Evolutionary conservation across 202 grass and related monocot genomes (phyloP).

Genomic region (Carex arenaria): DNA sequence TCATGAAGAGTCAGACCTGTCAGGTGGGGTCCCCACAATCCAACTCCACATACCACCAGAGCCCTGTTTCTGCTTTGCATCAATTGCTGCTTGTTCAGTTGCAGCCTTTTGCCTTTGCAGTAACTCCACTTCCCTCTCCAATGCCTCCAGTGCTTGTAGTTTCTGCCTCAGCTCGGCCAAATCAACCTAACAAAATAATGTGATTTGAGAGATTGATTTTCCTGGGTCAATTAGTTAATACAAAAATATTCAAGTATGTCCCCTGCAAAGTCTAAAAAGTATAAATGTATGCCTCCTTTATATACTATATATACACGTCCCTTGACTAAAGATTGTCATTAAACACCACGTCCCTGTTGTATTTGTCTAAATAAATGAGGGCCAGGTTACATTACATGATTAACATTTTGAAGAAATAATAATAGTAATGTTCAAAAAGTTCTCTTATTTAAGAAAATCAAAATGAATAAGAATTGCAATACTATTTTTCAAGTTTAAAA

Average conservation of each 20-base stretch:
- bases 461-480: not conserved
- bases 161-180: conserved; percentile 90
- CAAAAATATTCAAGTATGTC: not conserved
- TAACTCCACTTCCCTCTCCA: conserved; percentile 84
- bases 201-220: not conserved
- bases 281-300: not conserved
- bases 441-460: not conserved
- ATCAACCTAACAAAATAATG: conserved; percentile 56
- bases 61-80: conserved; percentile 58
- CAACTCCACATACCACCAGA: conserved; percentile 92
- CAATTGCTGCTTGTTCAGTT: conserved; percentile 70
- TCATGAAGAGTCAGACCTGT: conserved; percentile 48
- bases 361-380: not conserved
- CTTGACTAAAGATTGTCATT: not conserved
- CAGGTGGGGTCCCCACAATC: conserved; percentile 70
- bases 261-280: not conserved
- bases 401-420: not conserved
- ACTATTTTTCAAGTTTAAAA: not conserved
- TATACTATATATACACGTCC: not conserved
- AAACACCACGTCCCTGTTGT: not conserved
- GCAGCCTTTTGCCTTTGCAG: conserved; percentile 70
- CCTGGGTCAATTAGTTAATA: not conserved
- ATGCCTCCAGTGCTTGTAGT: conserved; percentile 57
- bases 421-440: not conserved
- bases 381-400: not conserved